Conservation (phyloP, 768 basidiomycete genomes). For the Dioszegia hungarica region DNA sequence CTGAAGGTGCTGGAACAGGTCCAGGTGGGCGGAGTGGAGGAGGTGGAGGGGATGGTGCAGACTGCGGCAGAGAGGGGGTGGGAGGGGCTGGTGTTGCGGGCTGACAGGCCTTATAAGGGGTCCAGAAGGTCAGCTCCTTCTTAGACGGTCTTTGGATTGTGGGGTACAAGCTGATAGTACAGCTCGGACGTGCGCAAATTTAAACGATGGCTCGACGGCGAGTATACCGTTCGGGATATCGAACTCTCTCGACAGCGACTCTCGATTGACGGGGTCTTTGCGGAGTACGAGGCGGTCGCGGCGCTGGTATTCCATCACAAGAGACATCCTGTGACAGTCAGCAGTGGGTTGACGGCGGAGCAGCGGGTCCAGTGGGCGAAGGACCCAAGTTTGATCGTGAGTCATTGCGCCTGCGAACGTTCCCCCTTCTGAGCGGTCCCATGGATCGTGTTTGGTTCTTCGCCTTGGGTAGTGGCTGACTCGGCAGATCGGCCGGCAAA, state of each 20-base stretch:
- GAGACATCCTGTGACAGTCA: constrained; percentile 36
- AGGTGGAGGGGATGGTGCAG: constrained; percentile 39
- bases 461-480: not conserved
- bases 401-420: not conserved
- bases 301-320: constrained; percentile 43
- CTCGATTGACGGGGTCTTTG: constrained; percentile 38
- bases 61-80: constrained; percentile 40
- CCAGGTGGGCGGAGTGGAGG: constrained; percentile 12
- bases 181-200: constrained; percentile 46
- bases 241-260: constrained; percentile 36
- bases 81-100: constrained; percentile 44
- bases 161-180: not conserved
- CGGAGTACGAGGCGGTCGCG: constrained; percentile 29
- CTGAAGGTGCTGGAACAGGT: constrained; percentile 30
- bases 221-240: constrained; percentile 33
- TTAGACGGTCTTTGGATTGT: not conserved
- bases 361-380: constrained; percentile 37
- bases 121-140: constrained; percentile 31
- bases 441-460: not conserved
- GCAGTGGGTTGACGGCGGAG: constrained; percentile 42
- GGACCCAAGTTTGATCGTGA: constrained; percentile 36
- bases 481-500: constrained; percentile 37
- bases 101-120: constrained; percentile 42
- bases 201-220: constrained; percentile 48
- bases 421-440: not conserved